Evolutionary conservation across 140 eudicot genomes (phyloP).

Genomic region (Anethum foeniculum): DNA sequence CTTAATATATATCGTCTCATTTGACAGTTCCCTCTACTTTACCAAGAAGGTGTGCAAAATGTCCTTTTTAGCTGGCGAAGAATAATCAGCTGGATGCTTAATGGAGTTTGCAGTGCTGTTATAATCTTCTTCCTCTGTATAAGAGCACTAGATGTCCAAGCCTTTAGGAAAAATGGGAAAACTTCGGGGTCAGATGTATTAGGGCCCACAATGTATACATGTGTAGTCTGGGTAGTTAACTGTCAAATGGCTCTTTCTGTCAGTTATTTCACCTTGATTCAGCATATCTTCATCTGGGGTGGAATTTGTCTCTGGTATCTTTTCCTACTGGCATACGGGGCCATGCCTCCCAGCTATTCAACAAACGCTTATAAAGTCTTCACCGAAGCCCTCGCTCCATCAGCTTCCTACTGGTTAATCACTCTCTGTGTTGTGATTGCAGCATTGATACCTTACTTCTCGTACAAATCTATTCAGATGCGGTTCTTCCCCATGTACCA

Average conservation of each 20-base stretch:
- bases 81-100: constrained; percentile 79
- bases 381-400: constrained; percentile 57
- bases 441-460: constrained; percentile 55
- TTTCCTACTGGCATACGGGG: constrained; percentile 69
- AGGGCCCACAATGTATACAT: constrained; percentile 73
- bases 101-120: constrained; percentile 52
- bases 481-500: constrained; percentile 92
- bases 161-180: constrained; percentile 48
- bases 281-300: constrained; percentile 87
- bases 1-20: background rate
- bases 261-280: constrained; percentile 81
- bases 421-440: constrained; percentile 45
- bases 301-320: constrained; percentile 68
- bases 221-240: constrained; percentile 81
- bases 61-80: constrained; percentile 79
- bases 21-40: constrained; percentile 64
- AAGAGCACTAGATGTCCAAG: constrained; percentile 36
- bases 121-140: constrained; percentile 56
- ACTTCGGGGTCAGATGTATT: constrained; percentile 48
- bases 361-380: constrained; percentile 67
- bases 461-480: constrained; percentile 55
- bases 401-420: constrained; percentile 59
- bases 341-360: constrained; percentile 49
- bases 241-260: constrained; percentile 86
- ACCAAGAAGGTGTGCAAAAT: constrained; percentile 93